Conservation (phyloP, 768 basidiomycete genomes). For the Rhodotorula diobovata region DNA sequence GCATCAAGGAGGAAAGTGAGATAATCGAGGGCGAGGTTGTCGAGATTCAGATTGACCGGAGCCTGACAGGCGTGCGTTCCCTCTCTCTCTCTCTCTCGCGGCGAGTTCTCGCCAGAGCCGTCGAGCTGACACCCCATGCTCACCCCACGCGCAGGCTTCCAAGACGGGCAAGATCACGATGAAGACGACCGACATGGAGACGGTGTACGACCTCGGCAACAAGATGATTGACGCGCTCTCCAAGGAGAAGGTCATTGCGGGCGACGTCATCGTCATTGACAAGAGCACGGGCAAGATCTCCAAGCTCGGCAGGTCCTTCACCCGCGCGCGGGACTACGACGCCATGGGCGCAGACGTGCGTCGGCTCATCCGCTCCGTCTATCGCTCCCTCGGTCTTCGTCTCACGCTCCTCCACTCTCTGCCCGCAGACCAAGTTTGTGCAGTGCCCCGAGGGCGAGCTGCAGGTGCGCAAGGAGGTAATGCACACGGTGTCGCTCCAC, state of each 20-base stretch:
- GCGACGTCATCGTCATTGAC: conserved; percentile 94
- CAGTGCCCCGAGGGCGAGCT: conserved; percentile 97
- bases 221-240: conserved; percentile 99
- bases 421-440: conserved; percentile 83
- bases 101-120: not conserved
- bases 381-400: not conserved
- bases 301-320: conserved; percentile 92
- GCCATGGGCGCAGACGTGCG: conserved; percentile 98
- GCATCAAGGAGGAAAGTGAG: conserved; percentile 96
- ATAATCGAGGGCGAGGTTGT: conserved; percentile 97
- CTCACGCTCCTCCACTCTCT: not conserved
- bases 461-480: conserved; percentile 94
- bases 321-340: conserved; percentile 95
- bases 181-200: conserved; percentile 99
- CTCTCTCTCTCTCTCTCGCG: not conserved
- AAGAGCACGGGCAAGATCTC: conserved; percentile 95
- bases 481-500: conserved; percentile 93
- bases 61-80: conserved; percentile 78
- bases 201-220: conserved; percentile 93
- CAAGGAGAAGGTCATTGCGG: conserved; percentile 89
- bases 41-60: conserved; percentile 96
- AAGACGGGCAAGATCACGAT: conserved; percentile 97
- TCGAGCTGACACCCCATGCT: not conserved
- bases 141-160: conserved; percentile 62
- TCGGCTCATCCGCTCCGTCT: conserved; percentile 25